Conservation (phyloP, 2,329 filamentous ascomycete species). For the Leptographium galeiforme region DNA sequence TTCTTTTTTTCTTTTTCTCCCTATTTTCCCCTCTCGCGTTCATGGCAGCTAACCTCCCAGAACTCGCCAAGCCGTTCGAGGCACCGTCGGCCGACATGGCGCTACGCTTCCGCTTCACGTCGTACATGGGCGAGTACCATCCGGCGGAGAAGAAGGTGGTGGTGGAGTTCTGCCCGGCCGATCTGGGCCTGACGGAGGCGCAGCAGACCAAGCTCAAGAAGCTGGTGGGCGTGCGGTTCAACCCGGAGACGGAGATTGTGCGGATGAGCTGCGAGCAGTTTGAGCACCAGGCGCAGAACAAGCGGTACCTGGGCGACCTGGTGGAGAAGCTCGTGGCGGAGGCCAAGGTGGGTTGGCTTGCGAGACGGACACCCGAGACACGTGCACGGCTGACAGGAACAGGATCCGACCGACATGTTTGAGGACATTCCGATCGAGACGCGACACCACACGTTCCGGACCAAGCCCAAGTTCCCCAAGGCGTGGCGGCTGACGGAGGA, state of each 20-base stretch:
- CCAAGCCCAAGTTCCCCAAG: conserved; percentile 58
- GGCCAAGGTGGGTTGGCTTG: conserved; percentile 42
- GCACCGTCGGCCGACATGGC: conserved; percentile 54
- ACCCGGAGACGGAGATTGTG: conserved; percentile 66
- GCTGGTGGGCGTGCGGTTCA: conserved; percentile 73
- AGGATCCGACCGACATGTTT: conserved; percentile 68
- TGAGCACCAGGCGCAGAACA: conserved; percentile 86
- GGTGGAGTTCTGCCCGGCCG: conserved; percentile 67
- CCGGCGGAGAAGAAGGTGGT: conserved; percentile 90
- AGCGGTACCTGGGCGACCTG: conserved; percentile 76
- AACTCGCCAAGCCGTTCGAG: conserved; percentile 69
- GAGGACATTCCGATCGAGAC: conserved; percentile 82
- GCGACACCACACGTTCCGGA: conserved; percentile 64
- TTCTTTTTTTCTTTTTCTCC: conserved; percentile 10
- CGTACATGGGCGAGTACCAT: conserved; percentile 88
- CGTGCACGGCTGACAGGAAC: neutral
- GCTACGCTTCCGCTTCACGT: conserved; percentile 91
- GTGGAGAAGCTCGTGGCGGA: conserved; percentile 60
- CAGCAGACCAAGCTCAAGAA: conserved; percentile 78
- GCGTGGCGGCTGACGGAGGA: conserved; percentile 69
- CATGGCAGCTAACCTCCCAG: conserved; percentile 28
- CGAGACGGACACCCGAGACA: neutral
- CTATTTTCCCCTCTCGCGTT: neutral
- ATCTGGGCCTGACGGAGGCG: conserved; percentile 53
- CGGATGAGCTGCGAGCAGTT: conserved; percentile 88